phyloP scores from a whole-genome alignment of 352 stramenopile species.

The Phytophthora megakarya region DNA sequence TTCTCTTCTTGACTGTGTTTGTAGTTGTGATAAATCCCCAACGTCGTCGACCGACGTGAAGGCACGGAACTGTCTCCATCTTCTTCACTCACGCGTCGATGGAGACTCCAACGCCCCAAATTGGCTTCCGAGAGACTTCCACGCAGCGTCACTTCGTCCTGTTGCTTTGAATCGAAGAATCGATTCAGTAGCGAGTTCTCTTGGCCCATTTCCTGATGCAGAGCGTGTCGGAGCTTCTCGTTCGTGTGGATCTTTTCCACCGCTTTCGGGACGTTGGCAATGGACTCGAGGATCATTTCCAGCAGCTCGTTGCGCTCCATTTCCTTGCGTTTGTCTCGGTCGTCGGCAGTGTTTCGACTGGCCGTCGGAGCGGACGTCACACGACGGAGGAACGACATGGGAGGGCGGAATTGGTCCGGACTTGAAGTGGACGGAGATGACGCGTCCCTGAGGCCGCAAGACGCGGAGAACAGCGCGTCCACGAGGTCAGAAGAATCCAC shows the following conservation, averaged over 20 bases:
- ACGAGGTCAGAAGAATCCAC: background rate
- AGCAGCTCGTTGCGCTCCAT: conserved; percentile 68
- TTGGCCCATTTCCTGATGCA: conserved; percentile 62
- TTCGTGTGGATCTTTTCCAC: conserved; percentile 77
- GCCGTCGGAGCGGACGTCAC: conserved; percentile 26
- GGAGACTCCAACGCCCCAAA: conserved; percentile 21
- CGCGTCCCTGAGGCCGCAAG: background rate
- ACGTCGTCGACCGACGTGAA: conserved; percentile 1
- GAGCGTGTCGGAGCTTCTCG: conserved; percentile 58
- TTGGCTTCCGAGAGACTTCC: conserved; percentile 34
- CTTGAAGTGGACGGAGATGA: background rate
- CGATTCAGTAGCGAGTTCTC: conserved; percentile 54
- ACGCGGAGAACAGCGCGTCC: conserved; percentile 1
- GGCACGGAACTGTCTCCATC: conserved; percentile 3
- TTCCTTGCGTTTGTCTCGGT: conserved; percentile 60
- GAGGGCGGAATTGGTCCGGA: conserved; percentile 30
- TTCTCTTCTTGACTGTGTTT: conserved; percentile 25
- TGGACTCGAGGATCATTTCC: conserved; percentile 77
- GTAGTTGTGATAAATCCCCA: conserved; percentile 20
- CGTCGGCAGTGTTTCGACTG: conserved; percentile 19
- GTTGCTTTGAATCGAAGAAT: conserved; percentile 43
- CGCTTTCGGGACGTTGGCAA: conserved; percentile 71
- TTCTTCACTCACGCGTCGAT: conserved; percentile 6
- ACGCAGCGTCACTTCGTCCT: conserved; percentile 14
- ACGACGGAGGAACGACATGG: conserved; percentile 47